These are phyloP conservation scores for Exophiala lecanii-corni DNA, from an alignment of 2,329 filamentous ascomycete genomes.

Conservation along the genomic window DNA sequence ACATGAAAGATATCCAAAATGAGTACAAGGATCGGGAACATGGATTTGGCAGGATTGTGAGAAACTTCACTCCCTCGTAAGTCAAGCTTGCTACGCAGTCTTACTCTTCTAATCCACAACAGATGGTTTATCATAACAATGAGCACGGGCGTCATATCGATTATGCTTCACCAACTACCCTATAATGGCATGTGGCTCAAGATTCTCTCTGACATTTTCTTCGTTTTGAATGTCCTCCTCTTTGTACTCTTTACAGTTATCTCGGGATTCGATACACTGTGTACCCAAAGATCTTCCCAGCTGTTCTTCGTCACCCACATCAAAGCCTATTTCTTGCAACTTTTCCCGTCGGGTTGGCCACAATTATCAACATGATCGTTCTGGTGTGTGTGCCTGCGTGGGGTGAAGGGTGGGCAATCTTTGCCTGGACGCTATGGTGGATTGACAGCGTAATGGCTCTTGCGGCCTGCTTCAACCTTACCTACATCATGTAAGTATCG, in stretches of 20 bases:
- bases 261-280: conserved; percentile 56
- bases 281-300: conserved; percentile 59
- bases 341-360: conserved; percentile 61
- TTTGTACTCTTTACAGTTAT: conserved; percentile 54
- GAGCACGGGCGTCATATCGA: conserved; percentile 63
- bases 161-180: conserved; percentile 59
- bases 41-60: not conserved
- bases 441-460: conserved; percentile 44
- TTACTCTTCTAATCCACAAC: conserved; percentile 10
- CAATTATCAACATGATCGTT: conserved; percentile 60
- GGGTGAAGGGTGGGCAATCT: conserved; percentile 48
- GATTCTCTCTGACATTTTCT: conserved; percentile 50
- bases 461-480: conserved; percentile 41
- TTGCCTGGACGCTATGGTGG: conserved; percentile 50
- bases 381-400: conserved; percentile 53
- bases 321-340: conserved; percentile 63
- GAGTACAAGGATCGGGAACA: too few relatives aligned
- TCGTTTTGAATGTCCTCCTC: conserved; percentile 54
- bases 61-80: not conserved
- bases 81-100: conserved; percentile 7
- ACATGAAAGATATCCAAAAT: too few relatives aligned
- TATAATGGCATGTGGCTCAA: conserved; percentile 55
- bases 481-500: conserved; percentile 47
- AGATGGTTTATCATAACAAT: conserved; percentile 57
- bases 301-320: conserved; percentile 60